Percentiles rank a stretch among this genome's conserved stretches.
Conservation (phyloP, 2,329 filamentous ascomycete species). For the Calonectria fujianensis region DNA sequence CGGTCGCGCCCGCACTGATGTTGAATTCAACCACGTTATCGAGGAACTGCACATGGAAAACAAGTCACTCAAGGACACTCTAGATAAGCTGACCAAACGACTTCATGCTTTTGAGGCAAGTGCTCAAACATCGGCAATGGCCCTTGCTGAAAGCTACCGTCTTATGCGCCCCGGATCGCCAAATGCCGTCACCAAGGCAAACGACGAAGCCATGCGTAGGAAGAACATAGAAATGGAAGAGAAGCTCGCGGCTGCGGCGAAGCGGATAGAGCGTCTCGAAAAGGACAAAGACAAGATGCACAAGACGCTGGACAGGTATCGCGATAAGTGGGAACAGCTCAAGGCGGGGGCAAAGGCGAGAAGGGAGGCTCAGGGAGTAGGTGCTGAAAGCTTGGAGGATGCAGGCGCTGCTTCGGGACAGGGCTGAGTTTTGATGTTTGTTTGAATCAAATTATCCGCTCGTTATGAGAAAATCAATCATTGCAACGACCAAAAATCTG, state of each 20-base stretch:
- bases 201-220: constrained; percentile 63
- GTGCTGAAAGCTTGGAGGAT: constrained; percentile 61
- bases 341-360: constrained; percentile 77
- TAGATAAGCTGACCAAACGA: constrained; percentile 90
- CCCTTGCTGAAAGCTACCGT: constrained; percentile 88
- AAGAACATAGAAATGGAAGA: constrained; percentile 81
- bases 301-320: constrained; percentile 74
- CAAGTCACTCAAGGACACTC: constrained; percentile 86
- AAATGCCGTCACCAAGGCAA: constrained; percentile 54
- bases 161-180: constrained; percentile 76
- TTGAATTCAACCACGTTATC: constrained; percentile 78
- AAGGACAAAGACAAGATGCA: constrained; percentile 74
- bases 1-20: constrained; percentile 64
- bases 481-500: not conserved
- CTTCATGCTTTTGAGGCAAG: constrained; percentile 96
- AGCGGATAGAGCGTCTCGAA: constrained; percentile 81
- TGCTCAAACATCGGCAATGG: constrained; percentile 89
- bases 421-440: constrained; percentile 21
- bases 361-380: constrained; percentile 63
- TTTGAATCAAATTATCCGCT: constrained; percentile 16
- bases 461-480: not conserved
- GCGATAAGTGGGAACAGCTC: constrained; percentile 77
- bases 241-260: constrained; percentile 73
- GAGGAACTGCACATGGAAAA: constrained; percentile 96
- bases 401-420: constrained; percentile 48